Conservation (phyloP, 805 yeast genomes). For the Ogataea corticis region DNA sequence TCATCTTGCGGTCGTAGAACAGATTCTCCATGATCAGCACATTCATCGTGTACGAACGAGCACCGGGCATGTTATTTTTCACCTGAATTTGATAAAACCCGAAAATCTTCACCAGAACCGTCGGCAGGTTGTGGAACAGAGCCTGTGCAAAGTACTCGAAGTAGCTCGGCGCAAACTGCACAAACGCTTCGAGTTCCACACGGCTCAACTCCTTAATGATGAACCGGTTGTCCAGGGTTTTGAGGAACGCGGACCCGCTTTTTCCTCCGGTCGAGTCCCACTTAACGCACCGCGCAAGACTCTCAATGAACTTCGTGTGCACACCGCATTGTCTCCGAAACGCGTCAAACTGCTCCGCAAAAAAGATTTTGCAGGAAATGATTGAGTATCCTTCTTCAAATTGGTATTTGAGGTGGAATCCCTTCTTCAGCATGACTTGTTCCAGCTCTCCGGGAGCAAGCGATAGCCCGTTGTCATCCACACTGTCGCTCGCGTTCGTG, state of each 20-base stretch:
- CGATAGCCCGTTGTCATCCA: constrained; percentile 6
- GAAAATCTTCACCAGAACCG: constrained; percentile 90
- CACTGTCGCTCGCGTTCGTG: constrained; percentile 14
- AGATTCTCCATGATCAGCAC: constrained; percentile 94
- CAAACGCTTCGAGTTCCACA: constrained; percentile 88
- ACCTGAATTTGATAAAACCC: constrained; percentile 95
- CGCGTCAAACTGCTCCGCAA: constrained; percentile 96
- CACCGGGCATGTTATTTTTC: constrained; percentile 69
- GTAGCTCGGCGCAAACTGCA: constrained; percentile 93
- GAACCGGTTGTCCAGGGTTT: constrained; percentile 86
- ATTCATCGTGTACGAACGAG: constrained; percentile 77
- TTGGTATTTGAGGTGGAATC: constrained; percentile 89
- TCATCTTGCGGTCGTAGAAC: constrained; percentile 78
- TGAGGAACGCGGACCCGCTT: constrained; percentile 91
- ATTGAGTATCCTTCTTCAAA: constrained; percentile 82
- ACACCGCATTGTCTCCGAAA: constrained; percentile 82
- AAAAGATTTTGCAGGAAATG: constrained; percentile 90
- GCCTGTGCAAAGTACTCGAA: constrained; percentile 96
- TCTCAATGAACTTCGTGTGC: constrained; percentile 74
- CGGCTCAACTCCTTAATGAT: constrained; percentile 87
- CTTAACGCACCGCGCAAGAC: constrained; percentile 87
- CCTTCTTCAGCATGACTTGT: constrained; percentile 71
- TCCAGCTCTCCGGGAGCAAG: constrained; percentile 46
- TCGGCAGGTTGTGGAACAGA: constrained; percentile 90
- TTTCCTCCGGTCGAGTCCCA: constrained; percentile 98